phyloP scores from a whole-genome alignment of 805 yeast species.

The Suhomyces tanzawaensis region DNA sequence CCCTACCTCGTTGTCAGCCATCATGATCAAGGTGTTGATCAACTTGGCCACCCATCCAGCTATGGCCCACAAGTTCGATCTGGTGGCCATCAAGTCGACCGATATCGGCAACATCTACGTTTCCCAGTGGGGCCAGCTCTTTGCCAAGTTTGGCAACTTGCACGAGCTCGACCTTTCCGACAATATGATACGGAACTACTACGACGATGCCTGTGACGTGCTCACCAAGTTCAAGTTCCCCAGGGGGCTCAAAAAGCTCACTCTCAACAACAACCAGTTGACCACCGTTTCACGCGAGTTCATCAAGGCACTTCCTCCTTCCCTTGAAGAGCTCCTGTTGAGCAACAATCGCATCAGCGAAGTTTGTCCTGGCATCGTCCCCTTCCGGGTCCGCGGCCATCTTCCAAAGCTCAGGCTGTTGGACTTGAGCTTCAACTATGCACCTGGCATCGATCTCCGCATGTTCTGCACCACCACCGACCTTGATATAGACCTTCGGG shows the following conservation, averaged over 20 bases:
- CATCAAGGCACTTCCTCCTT: slow-evolving; percentile 25
- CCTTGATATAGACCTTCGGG: too few relatives aligned
- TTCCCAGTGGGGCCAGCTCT: slow-evolving; percentile 30
- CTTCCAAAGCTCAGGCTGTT: slow-evolving; percentile 12
- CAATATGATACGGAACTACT: slow-evolving; percentile 20
- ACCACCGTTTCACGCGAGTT: slow-evolving; percentile 16
- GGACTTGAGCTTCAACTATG: slow-evolving; percentile 5
- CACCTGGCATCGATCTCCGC: too few relatives aligned
- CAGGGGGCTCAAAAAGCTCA: slow-evolving; percentile 17
- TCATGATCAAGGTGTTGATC: slow-evolving; percentile 28
- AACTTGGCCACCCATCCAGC: slow-evolving; percentile 13
- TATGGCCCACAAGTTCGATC: slow-evolving; percentile 18
- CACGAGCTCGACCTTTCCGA: slow-evolving; percentile 19
- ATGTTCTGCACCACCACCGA: too few relatives aligned
- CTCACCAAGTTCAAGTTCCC: slow-evolving; percentile 26
- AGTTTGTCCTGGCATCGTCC: background rate
- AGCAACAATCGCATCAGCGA: slow-evolving; percentile 16
- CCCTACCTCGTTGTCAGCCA: slow-evolving; percentile 31
- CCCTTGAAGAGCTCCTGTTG: slow-evolving; percentile 24
- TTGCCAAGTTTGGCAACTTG: slow-evolving; percentile 20
- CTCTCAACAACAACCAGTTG: slow-evolving; percentile 26
- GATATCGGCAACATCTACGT: slow-evolving; percentile 34
- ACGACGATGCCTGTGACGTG: slow-evolving; percentile 15
- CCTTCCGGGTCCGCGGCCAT: background rate
- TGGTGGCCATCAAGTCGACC: slow-evolving; percentile 27